Base-by-base conservation (phyloP, 441 rosid species). In the Pelargonium myrrhifolium region DNA sequence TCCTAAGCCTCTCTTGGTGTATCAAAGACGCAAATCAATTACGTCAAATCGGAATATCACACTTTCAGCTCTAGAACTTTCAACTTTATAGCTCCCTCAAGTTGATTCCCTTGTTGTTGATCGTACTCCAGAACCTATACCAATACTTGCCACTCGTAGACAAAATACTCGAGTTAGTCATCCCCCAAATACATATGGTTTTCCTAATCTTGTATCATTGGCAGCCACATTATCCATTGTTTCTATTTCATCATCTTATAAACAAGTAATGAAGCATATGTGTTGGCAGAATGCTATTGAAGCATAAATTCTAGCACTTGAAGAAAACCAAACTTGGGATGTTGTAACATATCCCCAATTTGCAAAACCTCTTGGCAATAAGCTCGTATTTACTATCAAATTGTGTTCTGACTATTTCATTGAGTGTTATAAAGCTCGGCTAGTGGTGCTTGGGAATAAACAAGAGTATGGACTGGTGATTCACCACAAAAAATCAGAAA, bases 381-480 rank as follows among this genome's bases (percentile, higher is more conserved):
- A 26, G 3, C 3, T 26, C 31, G 3, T 26, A 26, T 45, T 45
- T 45, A 9, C 51, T 45, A 6, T 45, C 2, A 45, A 45, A 14
- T 14, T 45, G 11, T 9, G 7, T 45, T 45, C 51, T 0, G 12
- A 14, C 7, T 5, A 2, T 9, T 45, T 6, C n/a, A 45, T 56
- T 2, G 62, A 56, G 9, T 20, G 21, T 20, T 56, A 56, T 15
- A 56, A 56, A 15, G 62, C 62, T 56, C 22, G 3, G 62, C 4
- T 56, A 18, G 62, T 56, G 22, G 62, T 56, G 11, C 62, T 56
- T 56, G 4, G 62, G 62, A 56, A 56, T 12, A 56, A 56, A 8
- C 62, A 56, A 56, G 62, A 56, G 62, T 56, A 4, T 20, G 22
- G 15, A n/a, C n/a, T n/a, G n/a, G n/a, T n/a, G n/a, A n/a, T n/a